These are phyloP conservation scores for Pythium oligandrum DNA, from an alignment of 352 stramenopile species.

Conservation along the genomic window DNA sequence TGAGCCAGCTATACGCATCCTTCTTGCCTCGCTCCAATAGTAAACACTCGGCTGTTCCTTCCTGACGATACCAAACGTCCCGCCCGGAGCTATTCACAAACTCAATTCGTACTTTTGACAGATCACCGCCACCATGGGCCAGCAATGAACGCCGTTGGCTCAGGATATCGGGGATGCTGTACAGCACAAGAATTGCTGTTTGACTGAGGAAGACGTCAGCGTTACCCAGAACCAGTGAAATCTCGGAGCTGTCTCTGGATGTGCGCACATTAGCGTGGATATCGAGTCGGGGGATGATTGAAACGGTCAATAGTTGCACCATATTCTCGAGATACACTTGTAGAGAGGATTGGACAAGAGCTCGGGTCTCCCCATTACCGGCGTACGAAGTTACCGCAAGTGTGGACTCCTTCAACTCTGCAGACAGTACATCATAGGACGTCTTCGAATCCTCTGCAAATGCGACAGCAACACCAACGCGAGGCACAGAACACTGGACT, in stretches of 20 bases:
- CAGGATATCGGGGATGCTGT: conserved; percentile 47
- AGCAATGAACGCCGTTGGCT: conserved; percentile 2
- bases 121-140: background rate
- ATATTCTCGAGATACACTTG: conserved; percentile 73
- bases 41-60: conserved; percentile 53
- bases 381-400: conserved; percentile 27
- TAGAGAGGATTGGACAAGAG: conserved; percentile 35
- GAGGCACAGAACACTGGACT: conserved; percentile 12
- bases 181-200: conserved; percentile 61
- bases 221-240: conserved; percentile 50
- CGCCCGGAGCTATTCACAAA: conserved; percentile 39
- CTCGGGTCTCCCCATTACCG: conserved; percentile 17
- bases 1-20: conserved; percentile 69
- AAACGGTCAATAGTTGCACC: conserved; percentile 61
- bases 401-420: conserved; percentile 37
- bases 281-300: conserved; percentile 47
- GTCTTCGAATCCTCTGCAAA: conserved; percentile 21
- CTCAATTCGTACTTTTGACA: conserved; percentile 57
- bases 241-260: conserved; percentile 21
- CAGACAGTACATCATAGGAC: conserved; percentile 54
- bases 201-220: conserved; percentile 61
- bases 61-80: conserved; percentile 62
- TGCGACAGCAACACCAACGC: conserved; percentile 5
- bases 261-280: conserved; percentile 38
- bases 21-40: conserved; percentile 21